phyloP scores from a whole-genome alignment of 2,329 filamentous ascomycete genomes.

The Monosporascus sp. region DNA sequence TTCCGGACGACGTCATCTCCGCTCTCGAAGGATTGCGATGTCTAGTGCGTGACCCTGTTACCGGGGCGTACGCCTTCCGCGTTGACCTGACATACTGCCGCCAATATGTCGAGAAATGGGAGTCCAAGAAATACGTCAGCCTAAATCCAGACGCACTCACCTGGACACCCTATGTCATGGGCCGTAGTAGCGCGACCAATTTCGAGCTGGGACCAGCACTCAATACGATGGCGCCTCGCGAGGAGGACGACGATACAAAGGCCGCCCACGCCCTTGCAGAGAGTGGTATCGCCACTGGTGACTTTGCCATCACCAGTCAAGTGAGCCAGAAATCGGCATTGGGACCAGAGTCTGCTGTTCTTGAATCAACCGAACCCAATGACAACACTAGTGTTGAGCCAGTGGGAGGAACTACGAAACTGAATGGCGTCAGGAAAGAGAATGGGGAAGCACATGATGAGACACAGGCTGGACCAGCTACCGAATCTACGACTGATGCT shows the following conservation, averaged over 20 bases:
- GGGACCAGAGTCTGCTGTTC: slow-evolving; percentile 22
- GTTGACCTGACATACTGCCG: slow-evolving; percentile 82
- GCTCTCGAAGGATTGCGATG: slow-evolving; percentile 86
- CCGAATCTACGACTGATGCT: slow-evolving; percentile 16
- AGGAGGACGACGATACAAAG: slow-evolving; percentile 58
- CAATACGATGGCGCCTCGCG: slow-evolving; percentile 81
- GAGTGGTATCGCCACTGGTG: slow-evolving; percentile 26
- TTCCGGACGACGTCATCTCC: slow-evolving; percentile 91
- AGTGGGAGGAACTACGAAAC: slow-evolving; percentile 12
- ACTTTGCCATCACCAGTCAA: slow-evolving; percentile 19
- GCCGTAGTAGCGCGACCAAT: slow-evolving; percentile 73
- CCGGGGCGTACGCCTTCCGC: slow-evolving; percentile 82
- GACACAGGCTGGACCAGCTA: slow-evolving; percentile 8
- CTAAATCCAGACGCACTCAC: slow-evolving; percentile 76
- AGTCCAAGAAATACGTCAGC: slow-evolving; percentile 80
- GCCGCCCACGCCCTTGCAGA: slow-evolving; percentile 26
- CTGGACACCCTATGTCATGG: slow-evolving; percentile 98
- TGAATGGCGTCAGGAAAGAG: slow-evolving; percentile 22
- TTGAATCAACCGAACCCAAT: slow-evolving; percentile 36
- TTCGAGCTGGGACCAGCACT: slow-evolving; percentile 79
- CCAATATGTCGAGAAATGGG: slow-evolving; percentile 84
- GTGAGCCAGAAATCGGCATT: slow-evolving; percentile 25
- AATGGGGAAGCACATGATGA: slow-evolving; percentile 15
- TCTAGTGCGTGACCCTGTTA: slow-evolving; percentile 82
- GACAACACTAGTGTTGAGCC: slow-evolving; percentile 22